These are phyloP conservation scores for Zizania palustris DNA, from an alignment of 202 grass and related monocot species.

Conservation along the genomic window DNA sequence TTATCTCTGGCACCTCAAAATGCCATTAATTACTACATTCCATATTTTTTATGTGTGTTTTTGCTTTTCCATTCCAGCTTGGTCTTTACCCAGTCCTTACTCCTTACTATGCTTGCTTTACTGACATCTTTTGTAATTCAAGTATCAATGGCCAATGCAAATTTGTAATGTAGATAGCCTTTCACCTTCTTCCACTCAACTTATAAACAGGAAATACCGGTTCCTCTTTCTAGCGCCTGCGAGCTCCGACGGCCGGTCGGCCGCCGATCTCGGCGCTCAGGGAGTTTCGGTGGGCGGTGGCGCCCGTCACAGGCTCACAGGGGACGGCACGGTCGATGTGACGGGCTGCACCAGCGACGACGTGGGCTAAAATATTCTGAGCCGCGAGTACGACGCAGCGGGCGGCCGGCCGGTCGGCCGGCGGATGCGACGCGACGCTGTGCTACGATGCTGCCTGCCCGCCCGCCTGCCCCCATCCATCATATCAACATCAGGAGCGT, in stretches of 20 bases:
- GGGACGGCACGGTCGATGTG: background rate
- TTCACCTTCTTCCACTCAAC: background rate
- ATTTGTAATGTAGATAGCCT: no score
- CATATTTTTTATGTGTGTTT: background rate
- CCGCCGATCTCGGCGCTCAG: no score
- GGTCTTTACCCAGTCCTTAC: background rate
- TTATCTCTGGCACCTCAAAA: no score
- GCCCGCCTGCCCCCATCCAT: no score
- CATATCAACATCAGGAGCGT: background rate
- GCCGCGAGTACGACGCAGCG: background rate
- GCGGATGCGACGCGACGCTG: background rate
- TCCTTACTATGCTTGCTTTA: background rate
- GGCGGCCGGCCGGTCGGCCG: background rate
- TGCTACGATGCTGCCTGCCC: background rate
- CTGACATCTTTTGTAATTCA: background rate
- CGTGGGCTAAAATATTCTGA: background rate
- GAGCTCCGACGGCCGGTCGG: no score
- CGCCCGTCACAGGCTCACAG: background rate
- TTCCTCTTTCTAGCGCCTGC: background rate
- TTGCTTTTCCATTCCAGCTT: no score
- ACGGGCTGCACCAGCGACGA: background rate
- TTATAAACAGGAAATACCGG: no score
- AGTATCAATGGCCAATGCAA: background rate
- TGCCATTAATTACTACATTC: no score
- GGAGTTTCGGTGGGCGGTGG: no score